These are phyloP conservation scores for Silene noctiflora DNA, from an alignment of 179 eudicot species.

Conservation along the genomic window DNA sequence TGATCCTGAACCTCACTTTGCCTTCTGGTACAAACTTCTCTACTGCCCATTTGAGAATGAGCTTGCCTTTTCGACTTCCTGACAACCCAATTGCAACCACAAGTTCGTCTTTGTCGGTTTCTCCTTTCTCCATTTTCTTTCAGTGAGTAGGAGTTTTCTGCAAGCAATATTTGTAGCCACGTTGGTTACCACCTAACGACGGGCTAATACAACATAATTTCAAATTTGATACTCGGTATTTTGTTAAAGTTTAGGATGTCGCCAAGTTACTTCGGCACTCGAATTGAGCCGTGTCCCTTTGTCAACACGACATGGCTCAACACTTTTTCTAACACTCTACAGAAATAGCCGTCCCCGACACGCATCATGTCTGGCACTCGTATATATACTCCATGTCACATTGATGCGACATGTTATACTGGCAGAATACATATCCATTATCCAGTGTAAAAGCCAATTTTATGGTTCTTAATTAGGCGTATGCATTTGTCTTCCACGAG, in stretches of 20 bases:
- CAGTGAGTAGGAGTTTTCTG: not conserved
- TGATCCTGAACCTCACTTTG: slow-evolving; percentile 46
- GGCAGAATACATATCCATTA: not conserved
- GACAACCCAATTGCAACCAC: slow-evolving; percentile 28
- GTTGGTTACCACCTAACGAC: not conserved
- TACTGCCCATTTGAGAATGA: slow-evolving; percentile 61
- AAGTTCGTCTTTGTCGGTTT: slow-evolving; percentile 11
- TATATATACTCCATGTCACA: not conserved
- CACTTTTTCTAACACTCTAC: not conserved
- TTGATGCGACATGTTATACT: not conserved
- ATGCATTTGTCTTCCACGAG: not conserved
- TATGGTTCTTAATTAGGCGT: not conserved
- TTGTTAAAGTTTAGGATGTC: not conserved
- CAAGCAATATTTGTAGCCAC: not conserved
- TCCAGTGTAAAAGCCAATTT: not conserved
- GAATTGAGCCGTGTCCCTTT: not conserved
- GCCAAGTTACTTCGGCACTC: not conserved
- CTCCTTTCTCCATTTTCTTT: slow-evolving; percentile 27
- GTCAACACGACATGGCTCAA: not conserved
- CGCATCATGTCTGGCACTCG: not conserved
- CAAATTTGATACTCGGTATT: not conserved
- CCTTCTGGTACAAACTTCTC: slow-evolving; percentile 61
- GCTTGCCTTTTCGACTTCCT: slow-evolving; percentile 54
- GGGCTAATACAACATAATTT: slow-evolving; percentile 5
- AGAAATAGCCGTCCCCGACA: not conserved